A percentile compares a stretch with the other conserved stretches of the same genome.
These are phyloP conservation scores for Plasmodium relictum DNA, from an alignment of 169 alveolate species.

Conservation along the genomic window DNA sequence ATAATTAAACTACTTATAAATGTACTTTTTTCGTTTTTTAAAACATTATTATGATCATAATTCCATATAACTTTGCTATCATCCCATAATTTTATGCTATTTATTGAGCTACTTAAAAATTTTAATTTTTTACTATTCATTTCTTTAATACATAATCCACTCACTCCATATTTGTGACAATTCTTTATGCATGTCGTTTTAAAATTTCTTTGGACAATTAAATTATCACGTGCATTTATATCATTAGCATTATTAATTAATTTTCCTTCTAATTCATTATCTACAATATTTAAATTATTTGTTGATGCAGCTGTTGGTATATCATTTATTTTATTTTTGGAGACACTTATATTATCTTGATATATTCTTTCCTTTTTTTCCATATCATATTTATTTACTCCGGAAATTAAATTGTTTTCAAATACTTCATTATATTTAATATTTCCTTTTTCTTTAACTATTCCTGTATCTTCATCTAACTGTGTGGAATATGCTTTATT, in stretches of 20 bases:
- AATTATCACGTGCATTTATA: neutral
- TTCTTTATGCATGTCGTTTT: slow-evolving; percentile 44
- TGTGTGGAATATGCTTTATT: neutral
- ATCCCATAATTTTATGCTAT: slow-evolving; percentile 63
- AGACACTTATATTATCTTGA: slow-evolving; percentile 15
- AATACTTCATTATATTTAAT: neutral
- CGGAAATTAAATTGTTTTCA: slow-evolving; percentile 11
- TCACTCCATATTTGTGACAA: slow-evolving; percentile 61
- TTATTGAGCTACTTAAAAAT: slow-evolving; percentile 55
- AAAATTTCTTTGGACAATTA: slow-evolving; percentile 4
- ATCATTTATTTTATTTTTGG: slow-evolving; percentile 36
- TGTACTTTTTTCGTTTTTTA: slow-evolving; percentile 42
- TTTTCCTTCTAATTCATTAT: slow-evolving; percentile 4
- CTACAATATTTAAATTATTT: slow-evolving; percentile 3
- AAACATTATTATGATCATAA: slow-evolving; percentile 41
- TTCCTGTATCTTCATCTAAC: neutral
- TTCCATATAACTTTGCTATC: slow-evolving; percentile 43
- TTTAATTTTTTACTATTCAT: slow-evolving; percentile 1
- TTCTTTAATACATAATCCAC: slow-evolving; percentile 69
- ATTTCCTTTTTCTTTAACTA: neutral
- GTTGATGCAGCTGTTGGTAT: slow-evolving; percentile 8
- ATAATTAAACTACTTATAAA: slow-evolving; percentile 45
- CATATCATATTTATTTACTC: slow-evolving; percentile 1
- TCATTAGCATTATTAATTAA: neutral
- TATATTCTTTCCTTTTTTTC: slow-evolving; percentile 29